Percentiles rank a stretch among this genome's conserved stretches.
Conservation (phyloP, 2,329 filamentous ascomycete genomes). For the Sclerotinia glacialis region DNA sequence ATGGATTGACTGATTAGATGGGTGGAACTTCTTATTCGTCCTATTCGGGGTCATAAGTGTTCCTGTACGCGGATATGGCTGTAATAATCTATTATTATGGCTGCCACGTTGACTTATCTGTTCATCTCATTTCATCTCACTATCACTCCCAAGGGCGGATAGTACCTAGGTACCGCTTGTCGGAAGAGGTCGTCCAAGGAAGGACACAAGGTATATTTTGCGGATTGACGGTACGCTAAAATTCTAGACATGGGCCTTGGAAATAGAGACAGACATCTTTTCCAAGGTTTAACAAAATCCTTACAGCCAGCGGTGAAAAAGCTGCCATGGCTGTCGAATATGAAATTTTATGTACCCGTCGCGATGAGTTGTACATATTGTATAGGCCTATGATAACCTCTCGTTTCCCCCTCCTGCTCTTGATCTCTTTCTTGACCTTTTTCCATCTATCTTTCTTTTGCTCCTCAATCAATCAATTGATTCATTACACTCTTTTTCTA, state of each 20-base stretch:
- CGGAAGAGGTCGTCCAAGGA: constrained; percentile 3
- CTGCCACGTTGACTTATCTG: constrained; percentile 10
- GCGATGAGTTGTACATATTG: constrained; percentile 23
- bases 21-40: constrained; percentile 6
- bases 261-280: constrained; percentile 7
- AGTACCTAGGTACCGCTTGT: constrained; percentile 10
- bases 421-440: constrained; percentile 17
- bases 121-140: constrained; percentile 12
- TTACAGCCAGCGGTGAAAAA: constrained; percentile 20
- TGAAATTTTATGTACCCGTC: constrained; percentile 13
- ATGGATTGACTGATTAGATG: constrained; percentile 13
- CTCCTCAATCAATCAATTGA: constrained; percentile 6
- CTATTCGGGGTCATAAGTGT: neutral
- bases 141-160: neutral
- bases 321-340: constrained; percentile 12
- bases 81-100: neutral
- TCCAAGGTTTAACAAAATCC: constrained; percentile 18
- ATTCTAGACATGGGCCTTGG: constrained; percentile 9
- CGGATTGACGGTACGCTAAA: constrained; percentile 9
- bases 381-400: constrained; percentile 19
- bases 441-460: constrained; percentile 9
- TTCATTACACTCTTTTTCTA: constrained; percentile 11
- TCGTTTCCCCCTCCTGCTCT: constrained; percentile 20
- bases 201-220: constrained; percentile 7
- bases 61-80: constrained; percentile 1